These are phyloP conservation scores for Paspalum notatum DNA, from an alignment of 176 grass and related monocot species.

Conservation along the genomic window DNA sequence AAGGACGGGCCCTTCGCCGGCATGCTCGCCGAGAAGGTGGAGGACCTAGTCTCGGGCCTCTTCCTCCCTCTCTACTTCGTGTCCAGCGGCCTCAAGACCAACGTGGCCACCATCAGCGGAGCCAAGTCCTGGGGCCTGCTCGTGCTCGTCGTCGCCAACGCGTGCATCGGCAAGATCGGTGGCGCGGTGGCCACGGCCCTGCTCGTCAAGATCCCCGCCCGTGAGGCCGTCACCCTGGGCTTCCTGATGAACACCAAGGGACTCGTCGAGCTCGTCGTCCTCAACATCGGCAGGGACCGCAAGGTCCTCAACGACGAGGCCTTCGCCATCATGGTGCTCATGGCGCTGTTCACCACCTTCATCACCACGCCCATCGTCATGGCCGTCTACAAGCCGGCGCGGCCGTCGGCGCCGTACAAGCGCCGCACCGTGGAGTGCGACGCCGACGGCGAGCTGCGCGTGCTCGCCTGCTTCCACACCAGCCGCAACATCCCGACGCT, in stretches of 20 bases:
- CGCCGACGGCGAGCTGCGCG: constrained; percentile 52
- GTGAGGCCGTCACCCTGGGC: constrained; percentile 61
- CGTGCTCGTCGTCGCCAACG: constrained; percentile 67
- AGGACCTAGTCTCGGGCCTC: constrained; percentile 70
- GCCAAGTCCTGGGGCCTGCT: constrained; percentile 72
- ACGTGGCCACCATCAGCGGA: constrained; percentile 69
- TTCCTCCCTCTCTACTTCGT: constrained; percentile 91
- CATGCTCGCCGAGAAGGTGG: constrained; percentile 68
- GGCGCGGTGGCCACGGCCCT: constrained; percentile 51
- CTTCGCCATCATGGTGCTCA: constrained; percentile 79
- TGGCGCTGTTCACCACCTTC: constrained; percentile 87
- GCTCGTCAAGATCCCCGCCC: constrained; percentile 43
- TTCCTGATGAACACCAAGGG: constrained; percentile 92
- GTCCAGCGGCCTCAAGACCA: constrained; percentile 74
- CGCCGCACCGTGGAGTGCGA: constrained; percentile 54
- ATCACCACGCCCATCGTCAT: constrained; percentile 75
- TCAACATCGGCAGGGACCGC: constrained; percentile 78
- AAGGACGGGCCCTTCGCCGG: constrained; percentile 75
- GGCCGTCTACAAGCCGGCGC: constrained; percentile 78
- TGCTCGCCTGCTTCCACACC: constrained; percentile 81
- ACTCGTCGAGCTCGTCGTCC: constrained; percentile 79
- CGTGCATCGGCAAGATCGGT: constrained; percentile 73
- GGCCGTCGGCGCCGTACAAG: constrained; percentile 59
- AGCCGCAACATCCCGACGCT: constrained; percentile 67
- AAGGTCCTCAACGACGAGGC: constrained; percentile 82